A percentile compares a stretch with the other conserved stretches of the same genome.
phyloP scores from a whole-genome alignment of 108 stramenopile species.

The Conticribra guillardii region DNA sequence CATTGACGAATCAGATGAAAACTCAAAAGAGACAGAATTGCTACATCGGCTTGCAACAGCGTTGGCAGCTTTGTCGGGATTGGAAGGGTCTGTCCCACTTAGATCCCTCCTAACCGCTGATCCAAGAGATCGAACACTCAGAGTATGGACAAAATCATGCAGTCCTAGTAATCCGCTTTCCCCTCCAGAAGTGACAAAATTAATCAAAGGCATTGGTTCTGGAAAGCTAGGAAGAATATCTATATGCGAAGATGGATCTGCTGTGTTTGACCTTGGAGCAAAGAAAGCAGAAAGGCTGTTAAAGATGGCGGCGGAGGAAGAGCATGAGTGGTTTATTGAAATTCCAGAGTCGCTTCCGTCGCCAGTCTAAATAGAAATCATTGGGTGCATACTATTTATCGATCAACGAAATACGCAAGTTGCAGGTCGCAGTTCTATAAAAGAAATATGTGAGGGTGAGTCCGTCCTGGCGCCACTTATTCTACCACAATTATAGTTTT shows the following conservation, averaged over 20 bases:
- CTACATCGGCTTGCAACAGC: slow-evolving; percentile 48
- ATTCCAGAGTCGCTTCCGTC: background rate
- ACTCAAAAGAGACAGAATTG: slow-evolving; percentile 15
- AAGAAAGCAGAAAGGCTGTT: slow-evolving; percentile 48
- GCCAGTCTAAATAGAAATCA: too few relatives aligned
- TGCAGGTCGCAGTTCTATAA: too few relatives aligned
- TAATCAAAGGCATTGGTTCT: slow-evolving; percentile 54
- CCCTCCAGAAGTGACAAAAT: slow-evolving; percentile 50
- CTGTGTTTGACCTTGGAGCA: slow-evolving; percentile 57
- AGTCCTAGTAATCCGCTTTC: slow-evolving; percentile 27
- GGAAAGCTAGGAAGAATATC: slow-evolving; percentile 64
- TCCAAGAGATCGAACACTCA: slow-evolving; percentile 49
- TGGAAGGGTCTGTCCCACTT: slow-evolving; percentile 44
- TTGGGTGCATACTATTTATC: too few relatives aligned
- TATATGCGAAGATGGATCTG: slow-evolving; percentile 57
- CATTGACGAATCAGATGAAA: slow-evolving; percentile 4
- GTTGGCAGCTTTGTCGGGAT: slow-evolving; percentile 53
- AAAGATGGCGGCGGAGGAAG: slow-evolving; percentile 16
- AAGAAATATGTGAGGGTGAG: too few relatives aligned
- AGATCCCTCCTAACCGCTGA: slow-evolving; percentile 63
- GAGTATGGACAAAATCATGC: slow-evolving; percentile 30
- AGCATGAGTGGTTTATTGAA: background rate
- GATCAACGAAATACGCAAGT: too few relatives aligned
- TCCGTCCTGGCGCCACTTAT: too few relatives aligned
- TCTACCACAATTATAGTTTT: too few relatives aligned